Evolutionary conservation across 208 protist species (phyloP).

Genomic region (Leishmania braziliensis): DNA sequence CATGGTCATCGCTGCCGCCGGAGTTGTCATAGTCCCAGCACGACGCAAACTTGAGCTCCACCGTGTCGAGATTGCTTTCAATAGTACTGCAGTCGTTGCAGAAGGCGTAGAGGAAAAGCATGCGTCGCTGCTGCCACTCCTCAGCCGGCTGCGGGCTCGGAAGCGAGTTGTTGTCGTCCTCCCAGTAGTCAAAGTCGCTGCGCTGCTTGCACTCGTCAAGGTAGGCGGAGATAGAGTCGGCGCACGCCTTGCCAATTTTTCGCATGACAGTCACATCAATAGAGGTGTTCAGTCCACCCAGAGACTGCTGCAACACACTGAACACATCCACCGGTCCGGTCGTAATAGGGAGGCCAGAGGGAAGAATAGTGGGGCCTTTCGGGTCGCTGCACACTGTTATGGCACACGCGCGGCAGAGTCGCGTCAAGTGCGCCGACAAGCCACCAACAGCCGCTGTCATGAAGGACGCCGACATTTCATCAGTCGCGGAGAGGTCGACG

Average conservation of each 20-base stretch:
- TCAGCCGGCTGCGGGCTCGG: slow-evolving; percentile 31
- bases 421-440: slow-evolving; percentile 74
- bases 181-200: slow-evolving; percentile 87
- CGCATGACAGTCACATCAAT: slow-evolving; percentile 79
- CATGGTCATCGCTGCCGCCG: slow-evolving; percentile 7
- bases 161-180: slow-evolving; percentile 58
- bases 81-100: slow-evolving; percentile 87
- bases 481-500: slow-evolving; percentile 59
- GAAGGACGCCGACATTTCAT: slow-evolving; percentile 69
- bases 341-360: slow-evolving; percentile 69
- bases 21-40: slow-evolving; percentile 63
- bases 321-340: slow-evolving; percentile 89
- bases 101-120: slow-evolving; percentile 85
- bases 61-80: slow-evolving; percentile 85
- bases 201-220: slow-evolving; percentile 75
- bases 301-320: slow-evolving; percentile 82
- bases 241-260: slow-evolving; percentile 75
- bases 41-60: slow-evolving; percentile 84
- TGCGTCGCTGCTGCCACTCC: slow-evolving; percentile 77
- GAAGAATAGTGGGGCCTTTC: slow-evolving; percentile 54
- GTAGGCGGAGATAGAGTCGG: slow-evolving; percentile 75
- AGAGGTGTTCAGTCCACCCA: slow-evolving; percentile 67
- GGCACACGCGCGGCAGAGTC: slow-evolving; percentile 77
- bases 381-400: slow-evolving; percentile 60
- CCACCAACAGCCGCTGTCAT: slow-evolving; percentile 76